A percentile compares a stretch with the other conserved stretches of the same genome.
Conservation (phyloP, 805 yeast genomes). For the Metschnikowia reukaufii region DNA sequence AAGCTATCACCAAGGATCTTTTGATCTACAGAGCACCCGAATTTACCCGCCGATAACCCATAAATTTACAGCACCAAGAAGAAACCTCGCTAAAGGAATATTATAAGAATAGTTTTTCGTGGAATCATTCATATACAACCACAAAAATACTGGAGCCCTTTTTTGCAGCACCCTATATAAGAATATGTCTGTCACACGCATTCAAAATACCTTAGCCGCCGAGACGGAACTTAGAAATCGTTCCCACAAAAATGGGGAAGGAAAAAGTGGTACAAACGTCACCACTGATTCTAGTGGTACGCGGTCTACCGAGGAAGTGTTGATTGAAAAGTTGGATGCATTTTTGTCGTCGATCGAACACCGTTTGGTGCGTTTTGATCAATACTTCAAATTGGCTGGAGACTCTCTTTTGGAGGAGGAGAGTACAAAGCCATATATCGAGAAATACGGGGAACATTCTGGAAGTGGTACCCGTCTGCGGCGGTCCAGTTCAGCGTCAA, state of each 20-base stretch:
- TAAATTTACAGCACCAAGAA: too few species aligned
- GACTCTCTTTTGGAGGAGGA: constrained; percentile 10
- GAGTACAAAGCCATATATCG: constrained; percentile 4
- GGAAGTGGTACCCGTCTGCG: too few species aligned
- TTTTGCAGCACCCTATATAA: too few species aligned
- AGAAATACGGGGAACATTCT: too few species aligned
- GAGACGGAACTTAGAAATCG: constrained; percentile 17
- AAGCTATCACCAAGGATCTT: too few species aligned
- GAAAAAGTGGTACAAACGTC: neutral
- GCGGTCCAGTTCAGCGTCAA: constrained; percentile 30
- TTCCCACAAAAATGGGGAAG: neutral
- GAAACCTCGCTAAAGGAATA: too few species aligned
- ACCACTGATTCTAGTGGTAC: neutral
- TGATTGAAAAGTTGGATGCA: constrained; percentile 41
- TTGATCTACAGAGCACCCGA: too few species aligned
- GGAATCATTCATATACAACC: too few species aligned
- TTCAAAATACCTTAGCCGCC: constrained; percentile 1
- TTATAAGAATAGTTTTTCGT: too few species aligned
- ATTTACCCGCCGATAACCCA: too few species aligned
- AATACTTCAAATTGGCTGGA: constrained; percentile 34
- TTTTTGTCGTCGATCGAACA: constrained; percentile 45
- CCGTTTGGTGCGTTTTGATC: constrained; percentile 40
- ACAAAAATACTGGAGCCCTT: too few species aligned
- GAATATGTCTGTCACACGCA: constrained; percentile 7
- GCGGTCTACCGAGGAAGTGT: constrained; percentile 36